Evolutionary conservation across 441 rosid genomes (phyloP).

Genomic region (Kokia cookei): DNA sequence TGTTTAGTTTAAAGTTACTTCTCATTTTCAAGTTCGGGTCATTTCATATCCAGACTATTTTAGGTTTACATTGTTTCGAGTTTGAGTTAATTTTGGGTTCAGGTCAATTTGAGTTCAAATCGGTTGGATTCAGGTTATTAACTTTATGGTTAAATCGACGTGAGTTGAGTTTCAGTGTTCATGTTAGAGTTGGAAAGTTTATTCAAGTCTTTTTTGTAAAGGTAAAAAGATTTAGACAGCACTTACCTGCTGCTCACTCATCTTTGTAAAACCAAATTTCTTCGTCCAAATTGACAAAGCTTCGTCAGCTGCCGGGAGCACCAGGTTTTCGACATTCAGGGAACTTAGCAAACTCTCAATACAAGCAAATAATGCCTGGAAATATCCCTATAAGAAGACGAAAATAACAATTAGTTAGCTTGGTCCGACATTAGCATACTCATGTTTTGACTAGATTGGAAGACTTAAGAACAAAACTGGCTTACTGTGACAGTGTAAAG

Average conservation of each 20-base stretch:
- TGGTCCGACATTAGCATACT: background rate
- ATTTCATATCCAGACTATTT: no score
- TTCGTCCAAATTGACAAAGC: conserved; percentile 93
- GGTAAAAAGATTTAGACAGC: background rate
- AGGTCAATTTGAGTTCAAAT: background rate
- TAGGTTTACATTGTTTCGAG: no score
- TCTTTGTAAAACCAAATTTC: conserved; percentile 80
- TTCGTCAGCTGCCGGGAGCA: conserved; percentile 97
- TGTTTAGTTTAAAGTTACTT: background rate
- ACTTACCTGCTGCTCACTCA: conserved; percentile 68
- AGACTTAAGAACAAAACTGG: background rate
- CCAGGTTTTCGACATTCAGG: conserved; percentile 72
- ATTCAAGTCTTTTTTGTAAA: background rate
- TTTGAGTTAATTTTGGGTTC: background rate
- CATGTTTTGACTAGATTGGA: background rate
- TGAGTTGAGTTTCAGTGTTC: background rate
- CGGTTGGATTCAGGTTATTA: background rate
- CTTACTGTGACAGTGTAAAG: background rate
- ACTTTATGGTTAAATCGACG: background rate
- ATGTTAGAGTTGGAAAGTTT: background rate
- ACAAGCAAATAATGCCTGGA: conserved; percentile 80
- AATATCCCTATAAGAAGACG: conserved; percentile 63
- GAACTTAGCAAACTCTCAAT: conserved; percentile 71
- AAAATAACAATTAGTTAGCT: background rate
- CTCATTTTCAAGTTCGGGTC: background rate